These are phyloP conservation scores for Rhizopogon sp. DNA, from an alignment of 768 basidiomycete genomes.

Conservation along the genomic window DNA sequence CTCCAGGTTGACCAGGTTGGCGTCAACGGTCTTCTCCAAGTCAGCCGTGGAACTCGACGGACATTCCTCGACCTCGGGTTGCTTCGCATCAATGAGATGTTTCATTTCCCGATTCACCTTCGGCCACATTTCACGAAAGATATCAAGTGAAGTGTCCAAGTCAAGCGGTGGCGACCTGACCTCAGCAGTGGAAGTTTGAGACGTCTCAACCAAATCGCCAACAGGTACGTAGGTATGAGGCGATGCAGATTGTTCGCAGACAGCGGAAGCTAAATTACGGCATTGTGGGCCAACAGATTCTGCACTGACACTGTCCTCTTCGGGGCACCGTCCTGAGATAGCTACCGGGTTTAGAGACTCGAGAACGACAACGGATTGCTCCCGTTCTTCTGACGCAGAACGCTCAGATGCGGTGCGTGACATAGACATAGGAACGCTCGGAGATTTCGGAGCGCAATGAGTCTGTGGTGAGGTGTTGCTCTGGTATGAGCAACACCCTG, in stretches of 20 bases:
- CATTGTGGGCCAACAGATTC: neutral
- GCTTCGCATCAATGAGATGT: constrained; percentile 21
- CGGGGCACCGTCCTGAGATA: neutral
- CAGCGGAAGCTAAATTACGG: neutral
- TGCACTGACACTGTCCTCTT: neutral
- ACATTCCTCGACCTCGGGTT: neutral
- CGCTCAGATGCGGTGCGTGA: neutral
- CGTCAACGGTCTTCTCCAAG: neutral
- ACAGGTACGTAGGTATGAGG: neutral
- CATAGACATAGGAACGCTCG: neutral
- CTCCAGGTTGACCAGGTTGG: neutral
- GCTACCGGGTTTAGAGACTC: neutral
- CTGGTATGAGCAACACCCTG: neutral
- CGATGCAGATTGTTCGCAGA: neutral
- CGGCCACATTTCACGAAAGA: constrained; percentile 28
- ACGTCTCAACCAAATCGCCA: neutral
- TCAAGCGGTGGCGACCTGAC: constrained; percentile 12
- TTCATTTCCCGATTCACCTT: constrained; percentile 33
- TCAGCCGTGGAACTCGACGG: neutral
- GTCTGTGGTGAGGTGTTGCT: neutral
- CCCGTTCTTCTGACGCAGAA: neutral
- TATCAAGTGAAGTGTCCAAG: constrained; percentile 10
- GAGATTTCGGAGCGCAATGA: neutral
- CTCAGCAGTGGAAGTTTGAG: constrained; percentile 6
- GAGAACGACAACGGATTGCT: too few relatives aligned